Evolutionary conservation across 1,284 basidiomycete species (phyloP), one percentile per base, ranked within the genome.

Genomic region (Naganishia liquefaciens): DNA sequence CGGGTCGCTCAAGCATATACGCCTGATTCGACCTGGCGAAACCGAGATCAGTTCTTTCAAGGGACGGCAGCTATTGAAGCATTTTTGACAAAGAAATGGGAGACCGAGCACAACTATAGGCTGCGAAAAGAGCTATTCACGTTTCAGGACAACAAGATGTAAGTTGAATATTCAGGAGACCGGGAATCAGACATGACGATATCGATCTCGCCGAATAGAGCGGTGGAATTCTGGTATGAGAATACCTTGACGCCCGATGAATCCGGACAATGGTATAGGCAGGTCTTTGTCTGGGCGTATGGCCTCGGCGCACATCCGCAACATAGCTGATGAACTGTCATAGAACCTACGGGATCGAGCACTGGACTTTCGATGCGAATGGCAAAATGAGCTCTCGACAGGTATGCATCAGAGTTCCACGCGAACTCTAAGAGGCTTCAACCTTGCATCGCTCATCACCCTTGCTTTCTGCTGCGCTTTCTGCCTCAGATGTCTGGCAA

Each of bases 151-250:
- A 83, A 86, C 74, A 83, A 81, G 73, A 86, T 87, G 71, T 85
- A 82, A 15, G 85, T 84, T 33, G 33, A 37, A 37, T 17, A 42
- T 15, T 23, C 33, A 11, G 5, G 19, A 40, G 43, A 13, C 43
- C 54, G 51, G 21, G 52, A 25, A 40, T n/a, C 37, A 62, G 19
- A 39, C 19, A 23, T 47, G 50, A 46, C 68, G 28, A 63, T 64
- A 27, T 27, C 5, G 5, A 2, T 3, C n/a, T 27, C 33, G 33
- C 33, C 60, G n/a, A n/a, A 13, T 17, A 74, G 72, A 27, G 72
- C 74, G 3, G 75, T 70, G 5, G 77, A 86, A 77, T 86, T 86
- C 75, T 86, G 84, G 80, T 86, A 86, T 73, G 85, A 87, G 72
- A 85, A 81, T 75, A 51, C 57, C 23, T 28, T 60, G 40, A 62